Conservation (phyloP, 73 alveolate genomes). For the Paraurostyla sp. region DNA sequence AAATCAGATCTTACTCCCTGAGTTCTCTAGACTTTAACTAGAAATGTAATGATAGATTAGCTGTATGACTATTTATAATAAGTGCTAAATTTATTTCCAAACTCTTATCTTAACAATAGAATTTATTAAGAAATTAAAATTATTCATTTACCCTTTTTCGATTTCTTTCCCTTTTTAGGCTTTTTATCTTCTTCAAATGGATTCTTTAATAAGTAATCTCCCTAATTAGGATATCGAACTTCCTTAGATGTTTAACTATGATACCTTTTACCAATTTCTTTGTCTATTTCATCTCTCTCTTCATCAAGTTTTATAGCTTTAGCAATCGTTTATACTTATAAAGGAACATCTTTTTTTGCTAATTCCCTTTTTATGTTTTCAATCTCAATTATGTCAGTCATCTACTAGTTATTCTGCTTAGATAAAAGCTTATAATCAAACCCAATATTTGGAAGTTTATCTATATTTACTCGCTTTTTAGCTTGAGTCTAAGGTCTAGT, state of each 20-base stretch:
- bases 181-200: conserved; percentile 26
- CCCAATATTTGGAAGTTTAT: neutral
- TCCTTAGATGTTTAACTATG: neutral
- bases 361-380: neutral
- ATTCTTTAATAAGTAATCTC: neutral
- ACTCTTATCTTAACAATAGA: neutral
- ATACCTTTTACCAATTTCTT: neutral
- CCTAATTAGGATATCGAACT: neutral
- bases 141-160: too few species aligned
- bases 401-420: neutral
- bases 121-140: too few species aligned
- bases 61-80: neutral
- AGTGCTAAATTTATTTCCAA: neutral
- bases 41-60: neutral
- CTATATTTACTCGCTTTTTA: neutral
- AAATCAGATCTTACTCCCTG: too few species aligned
- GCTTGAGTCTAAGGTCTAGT: neutral
- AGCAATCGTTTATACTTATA: neutral
- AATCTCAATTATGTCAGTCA: neutral
- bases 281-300: neutral
- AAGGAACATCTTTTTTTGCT: neutral
- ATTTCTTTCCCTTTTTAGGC: neutral
- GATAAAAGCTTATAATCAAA: neutral
- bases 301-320: neutral
- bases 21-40: neutral